A percentile compares a stretch with the other conserved stretches of the same genome.
Conservation (phyloP, 2,329 filamentous ascomycete genomes). For the Aspergillus costaricaensis region DNA sequence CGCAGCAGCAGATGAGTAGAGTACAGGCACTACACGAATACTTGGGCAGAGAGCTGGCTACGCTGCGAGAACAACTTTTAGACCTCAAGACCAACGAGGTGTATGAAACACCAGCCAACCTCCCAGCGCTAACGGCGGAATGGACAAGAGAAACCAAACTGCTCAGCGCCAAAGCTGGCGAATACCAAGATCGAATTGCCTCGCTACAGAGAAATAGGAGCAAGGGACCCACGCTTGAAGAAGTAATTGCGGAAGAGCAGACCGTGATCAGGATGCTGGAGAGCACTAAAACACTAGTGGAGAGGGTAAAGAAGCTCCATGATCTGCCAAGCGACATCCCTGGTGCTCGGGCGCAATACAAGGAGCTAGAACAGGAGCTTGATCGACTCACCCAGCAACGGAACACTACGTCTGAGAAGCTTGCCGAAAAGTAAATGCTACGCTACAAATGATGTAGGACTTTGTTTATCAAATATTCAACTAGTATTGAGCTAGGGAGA, state of each 20-base stretch:
- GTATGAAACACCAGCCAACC: constrained; percentile 58
- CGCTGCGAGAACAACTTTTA: constrained; percentile 32
- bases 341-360: constrained; percentile 69
- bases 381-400: constrained; percentile 62
- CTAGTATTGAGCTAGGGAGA: constrained; percentile 13
- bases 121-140: constrained; percentile 72
- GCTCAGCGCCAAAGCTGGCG: constrained; percentile 66
- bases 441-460: not conserved
- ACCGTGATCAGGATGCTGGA: constrained; percentile 60
- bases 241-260: constrained; percentile 61
- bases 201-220: constrained; percentile 38
- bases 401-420: constrained; percentile 72
- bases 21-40: constrained; percentile 60
- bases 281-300: constrained; percentile 66
- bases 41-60: constrained; percentile 54
- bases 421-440: constrained; percentile 55
- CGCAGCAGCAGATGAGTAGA: constrained; percentile 58
- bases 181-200: constrained; percentile 61
- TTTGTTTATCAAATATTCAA: not conserved
- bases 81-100: constrained; percentile 35
- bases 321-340: constrained; percentile 71
- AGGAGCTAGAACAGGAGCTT: constrained; percentile 66
- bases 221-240: constrained; percentile 44
- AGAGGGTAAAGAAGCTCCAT: constrained; percentile 66
- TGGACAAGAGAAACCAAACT: constrained; percentile 70